Base-by-base conservation (phyloP, 257 asterid genomes). In the Fraxinus americana region DNA sequence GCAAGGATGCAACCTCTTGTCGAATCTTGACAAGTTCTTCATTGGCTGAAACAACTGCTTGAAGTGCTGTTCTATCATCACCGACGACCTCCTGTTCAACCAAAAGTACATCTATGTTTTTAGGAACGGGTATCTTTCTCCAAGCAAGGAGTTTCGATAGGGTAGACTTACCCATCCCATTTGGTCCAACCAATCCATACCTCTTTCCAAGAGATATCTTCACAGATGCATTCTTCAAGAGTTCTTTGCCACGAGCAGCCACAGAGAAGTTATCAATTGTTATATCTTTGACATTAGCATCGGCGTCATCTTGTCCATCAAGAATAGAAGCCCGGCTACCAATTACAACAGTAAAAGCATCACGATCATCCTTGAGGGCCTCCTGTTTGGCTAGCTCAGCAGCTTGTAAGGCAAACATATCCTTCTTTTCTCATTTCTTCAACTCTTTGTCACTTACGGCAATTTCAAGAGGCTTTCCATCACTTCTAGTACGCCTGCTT, bases 151-250 rank as follows among this genome's bases (percentile, higher is more conserved):
- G 92, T 84, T 89, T 89, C 59, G 87, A 83, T 2, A 89, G 86
- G 29, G 94, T 91, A 34, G 94, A 91, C 84, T 91, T 91, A 35
- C 96, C 96, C 87, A 74, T 91, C 50, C 96, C 96, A 67, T 91
- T 91, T 12, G 96, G 96, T 67, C 96, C 96, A 7, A 89, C 89
- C 74, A 89, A 80, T 39, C 96, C 94, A 73, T 91, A 91, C 80
- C 96, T 83, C 85, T 86, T 91, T 59, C 96, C 94, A 75, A 89
- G 92, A 68, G 96, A 87, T 30, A 91, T 88, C 75, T 88, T 91
- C 2, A 91, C 89, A 0, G 90, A 79, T 9, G 92, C 73, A 71
- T 89, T 89, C 82, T 86, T 89, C 85, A 91, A 79, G n/a, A 91
- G 87, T 36, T 89, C 90, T 78, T 89, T 88, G 32, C 96, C 94